Conservation (phyloP, 345 rosid species). For the Eucalyptus decipiens region DNA sequence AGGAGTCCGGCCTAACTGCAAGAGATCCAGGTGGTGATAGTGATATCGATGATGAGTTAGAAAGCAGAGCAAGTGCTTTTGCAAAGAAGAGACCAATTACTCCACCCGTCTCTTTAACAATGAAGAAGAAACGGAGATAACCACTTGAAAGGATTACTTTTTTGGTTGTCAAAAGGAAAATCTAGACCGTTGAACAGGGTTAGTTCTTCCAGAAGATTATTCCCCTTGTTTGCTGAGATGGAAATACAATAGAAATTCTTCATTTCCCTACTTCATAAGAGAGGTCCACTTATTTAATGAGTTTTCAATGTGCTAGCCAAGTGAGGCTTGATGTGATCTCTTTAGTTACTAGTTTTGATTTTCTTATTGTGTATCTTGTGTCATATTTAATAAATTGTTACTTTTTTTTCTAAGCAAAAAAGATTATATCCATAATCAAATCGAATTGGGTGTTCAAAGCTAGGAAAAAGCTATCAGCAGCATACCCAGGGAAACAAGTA, state of each 20-base stretch:
- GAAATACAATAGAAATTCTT: neutral
- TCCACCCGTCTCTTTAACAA: neutral
- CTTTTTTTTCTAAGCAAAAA: neutral
- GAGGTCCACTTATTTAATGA: neutral
- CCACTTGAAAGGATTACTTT: neutral
- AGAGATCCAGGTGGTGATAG: neutral
- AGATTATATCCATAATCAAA: neutral
- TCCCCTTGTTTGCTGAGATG: neutral
- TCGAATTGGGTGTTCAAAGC: neutral
- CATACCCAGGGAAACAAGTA: neutral
- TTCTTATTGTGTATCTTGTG: neutral
- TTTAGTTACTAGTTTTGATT: neutral
- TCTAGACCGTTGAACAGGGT: neutral
- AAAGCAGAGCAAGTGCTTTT: conserved; percentile 25
- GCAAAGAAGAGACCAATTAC: conserved; percentile 15
- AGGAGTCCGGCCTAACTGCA: neutral
- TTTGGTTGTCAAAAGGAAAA: neutral
- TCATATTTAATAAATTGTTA: neutral
- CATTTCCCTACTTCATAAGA: neutral
- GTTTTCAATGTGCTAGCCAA: neutral
- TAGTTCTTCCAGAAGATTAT: neutral
- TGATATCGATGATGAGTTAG: conserved; percentile 2
- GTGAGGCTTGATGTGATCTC: neutral
- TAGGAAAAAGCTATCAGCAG: neutral
- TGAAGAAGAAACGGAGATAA: neutral